Percentiles rank a stretch among this genome's conserved stretches.
Conservation (phyloP, 148 eudicot species). For the Arbutus unedo region DNA sequence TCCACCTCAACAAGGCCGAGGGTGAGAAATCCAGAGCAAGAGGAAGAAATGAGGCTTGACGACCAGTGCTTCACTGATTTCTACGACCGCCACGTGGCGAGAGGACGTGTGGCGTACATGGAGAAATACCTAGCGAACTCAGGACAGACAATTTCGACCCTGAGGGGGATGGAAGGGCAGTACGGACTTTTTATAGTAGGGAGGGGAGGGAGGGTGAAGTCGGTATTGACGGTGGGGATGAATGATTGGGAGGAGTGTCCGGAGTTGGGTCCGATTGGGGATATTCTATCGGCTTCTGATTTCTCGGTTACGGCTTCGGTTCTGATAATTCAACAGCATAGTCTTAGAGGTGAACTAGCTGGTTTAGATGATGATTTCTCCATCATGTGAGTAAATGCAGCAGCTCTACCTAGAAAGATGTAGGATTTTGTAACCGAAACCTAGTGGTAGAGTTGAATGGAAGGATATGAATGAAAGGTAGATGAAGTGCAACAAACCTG, state of each 20-base stretch:
- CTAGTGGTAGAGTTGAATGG: not conserved
- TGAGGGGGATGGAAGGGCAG: slow-evolving; percentile 66
- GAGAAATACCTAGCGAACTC: slow-evolving; percentile 84
- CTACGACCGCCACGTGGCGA: slow-evolving; percentile 68
- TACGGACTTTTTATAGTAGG: slow-evolving; percentile 83
- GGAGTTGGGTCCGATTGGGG: slow-evolving; percentile 89
- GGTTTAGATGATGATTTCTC: slow-evolving; percentile 74
- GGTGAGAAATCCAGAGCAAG: slow-evolving; percentile 43
- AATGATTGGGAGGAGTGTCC: slow-evolving; percentile 97
- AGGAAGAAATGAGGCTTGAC: slow-evolving; percentile 80
- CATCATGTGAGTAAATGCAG: slow-evolving; percentile 53
- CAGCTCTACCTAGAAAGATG: not conserved
- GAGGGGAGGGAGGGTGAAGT: slow-evolving; percentile 76
- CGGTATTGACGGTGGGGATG: slow-evolving; percentile 83
- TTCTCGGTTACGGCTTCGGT: slow-evolving; percentile 71
- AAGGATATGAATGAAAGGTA: not conserved
- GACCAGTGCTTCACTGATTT: slow-evolving; percentile 85
- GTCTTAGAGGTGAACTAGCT: slow-evolving; percentile 57
- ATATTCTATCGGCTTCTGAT: slow-evolving; percentile 73
- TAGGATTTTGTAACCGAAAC: not conserved
- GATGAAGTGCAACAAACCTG: not conserved
- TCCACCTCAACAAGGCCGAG: slow-evolving; percentile 30
- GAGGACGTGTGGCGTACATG: slow-evolving; percentile 72
- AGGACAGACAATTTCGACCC: slow-evolving; percentile 72
- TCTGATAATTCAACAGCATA: slow-evolving; percentile 81